Base-by-base conservation (phyloP, 2,329 filamentous ascomycete species). In the Pestalotiopsis fici region DNA sequence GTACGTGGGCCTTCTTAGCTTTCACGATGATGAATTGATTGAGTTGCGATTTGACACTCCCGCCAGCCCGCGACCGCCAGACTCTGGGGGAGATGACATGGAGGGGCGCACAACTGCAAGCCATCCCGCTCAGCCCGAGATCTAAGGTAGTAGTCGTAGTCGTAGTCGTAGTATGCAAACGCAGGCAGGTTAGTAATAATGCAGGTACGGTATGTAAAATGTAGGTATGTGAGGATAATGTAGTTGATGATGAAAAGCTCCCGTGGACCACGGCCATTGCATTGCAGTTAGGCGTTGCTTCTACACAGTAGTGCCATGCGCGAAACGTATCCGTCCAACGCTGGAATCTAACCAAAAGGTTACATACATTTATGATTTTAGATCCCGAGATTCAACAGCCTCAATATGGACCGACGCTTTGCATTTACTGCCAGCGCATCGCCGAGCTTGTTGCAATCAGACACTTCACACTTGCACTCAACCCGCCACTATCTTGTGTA, bases 31-130 rank as follows among this genome's bases (percentile, higher is more conserved):
- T 35, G 31, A 31, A 60, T 60, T 60, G 57, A 27, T n/a, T 31
- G 3, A 15, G 25, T 31, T 37, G 57, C 57, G 28, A 60, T 37
- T 21, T 37, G 57, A 60, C 57, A 37, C 57, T 60, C n/a, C 43
- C 43, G 43, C 43, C 31, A 35, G 11, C 31, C 31, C 31, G 31
- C 31, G 31, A 35, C 27, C 57, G 57, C 57, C 57, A n/a, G 27
- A 60, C 21, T 62, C 59, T 62, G 59, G 59, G 59, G 59, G 57
- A 60, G 28, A 37, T 60, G 15, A 60, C 55, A 57, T 57, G 23
- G 55, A 27, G 28, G 59, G 59, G 59, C 35, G 21, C 55, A 27
- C 23, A 25, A 25, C 39, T 62, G 59, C 59, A 62, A 50, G 55
- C 55, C 55, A 27, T 27, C 55, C 55, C 23, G 55, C 55, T 50